A percentile compares a stretch with the other conserved stretches of the same genome.
Conservation (phyloP, 2,329 filamentous ascomycete species). For the Acrocalymma vagum region DNA sequence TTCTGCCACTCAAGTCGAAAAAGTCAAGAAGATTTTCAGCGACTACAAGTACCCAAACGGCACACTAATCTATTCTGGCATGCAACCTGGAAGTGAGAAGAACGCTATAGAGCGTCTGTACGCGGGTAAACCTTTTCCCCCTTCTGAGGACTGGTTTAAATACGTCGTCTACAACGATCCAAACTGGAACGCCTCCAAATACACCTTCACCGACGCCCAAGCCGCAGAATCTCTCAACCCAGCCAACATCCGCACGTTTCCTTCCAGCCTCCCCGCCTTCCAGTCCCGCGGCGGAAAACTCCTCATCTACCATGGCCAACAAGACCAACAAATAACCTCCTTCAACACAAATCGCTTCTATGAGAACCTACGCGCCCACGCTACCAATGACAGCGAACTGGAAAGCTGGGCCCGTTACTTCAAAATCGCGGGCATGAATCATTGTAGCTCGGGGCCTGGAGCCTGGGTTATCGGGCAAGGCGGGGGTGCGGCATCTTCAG, state of each 20-base stretch:
- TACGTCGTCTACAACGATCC: constrained; percentile 54
- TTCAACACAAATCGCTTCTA: constrained; percentile 57
- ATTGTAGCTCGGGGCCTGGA: constrained; percentile 58
- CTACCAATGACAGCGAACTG: constrained; percentile 24
- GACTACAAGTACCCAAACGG: constrained; percentile 52
- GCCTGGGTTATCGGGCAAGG: constrained; percentile 47
- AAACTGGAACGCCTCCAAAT: constrained; percentile 29
- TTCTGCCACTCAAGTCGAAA: constrained; percentile 50
- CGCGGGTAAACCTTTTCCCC: constrained; percentile 46
- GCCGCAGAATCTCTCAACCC: constrained; percentile 46
- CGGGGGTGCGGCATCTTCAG: constrained; percentile 23
- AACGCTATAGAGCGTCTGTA: constrained; percentile 48
- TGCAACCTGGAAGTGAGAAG: constrained; percentile 57
- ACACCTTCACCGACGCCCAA: constrained; percentile 24
- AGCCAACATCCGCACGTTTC: constrained; percentile 46
- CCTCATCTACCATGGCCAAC: constrained; percentile 54
- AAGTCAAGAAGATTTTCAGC: constrained; percentile 53
- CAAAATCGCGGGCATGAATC: constrained; percentile 60
- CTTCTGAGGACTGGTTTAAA: constrained; percentile 54
- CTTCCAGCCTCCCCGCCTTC: constrained; percentile 40
- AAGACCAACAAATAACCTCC: constrained; percentile 55
- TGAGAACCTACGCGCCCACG: constrained; percentile 44
- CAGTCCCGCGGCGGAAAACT: constrained; percentile 52
- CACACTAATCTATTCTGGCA: constrained; percentile 56
- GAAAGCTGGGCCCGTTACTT: constrained; percentile 59